Evolutionary conservation across 192 early-diverging fungal genomes (phyloP).

Genomic region (Backusella tarrabulga): DNA sequence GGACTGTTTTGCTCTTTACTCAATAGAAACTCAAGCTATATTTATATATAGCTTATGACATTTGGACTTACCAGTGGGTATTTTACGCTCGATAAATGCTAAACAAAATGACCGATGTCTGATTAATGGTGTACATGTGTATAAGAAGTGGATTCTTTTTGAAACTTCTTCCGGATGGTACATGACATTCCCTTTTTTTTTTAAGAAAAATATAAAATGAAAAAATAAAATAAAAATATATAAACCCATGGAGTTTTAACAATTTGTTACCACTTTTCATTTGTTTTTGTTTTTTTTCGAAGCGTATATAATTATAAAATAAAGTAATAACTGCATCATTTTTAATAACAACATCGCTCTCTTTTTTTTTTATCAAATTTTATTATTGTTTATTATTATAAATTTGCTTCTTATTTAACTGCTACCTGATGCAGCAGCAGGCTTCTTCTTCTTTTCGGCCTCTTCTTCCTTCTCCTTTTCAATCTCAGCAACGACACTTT

Average conservation of each 20-base stretch:
- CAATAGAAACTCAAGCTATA: conserved; percentile 10
- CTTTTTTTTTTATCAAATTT: neutral
- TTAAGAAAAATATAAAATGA: neutral
- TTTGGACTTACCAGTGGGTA: conserved; percentile 25
- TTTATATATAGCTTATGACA: neutral
- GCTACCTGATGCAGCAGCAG: conserved; percentile 26
- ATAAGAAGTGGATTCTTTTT: neutral
- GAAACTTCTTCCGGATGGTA: conserved; percentile 16
- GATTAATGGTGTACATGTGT: conserved; percentile 10
- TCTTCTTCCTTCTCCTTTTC: conserved; percentile 91
- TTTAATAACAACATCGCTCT: neutral
- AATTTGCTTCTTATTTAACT: conserved; percentile 7
- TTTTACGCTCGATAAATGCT: conserved; percentile 18
- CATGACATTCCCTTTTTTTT: conserved; percentile 2
- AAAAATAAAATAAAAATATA: neutral
- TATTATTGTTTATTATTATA: neutral
- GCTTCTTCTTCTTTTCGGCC: conserved; percentile 77
- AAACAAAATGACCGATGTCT: conserved; percentile 19
- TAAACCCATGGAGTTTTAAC: no score
- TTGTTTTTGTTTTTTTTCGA: no score
- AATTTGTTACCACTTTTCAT: no score
- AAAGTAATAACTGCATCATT: neutral
- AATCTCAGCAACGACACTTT: conserved; percentile 69
- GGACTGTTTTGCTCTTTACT: conserved; percentile 10
- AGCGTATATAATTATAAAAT: no score